Evolutionary conservation across 1,139 yeast species (phyloP).

Genomic region (Sugiyamaella castrensis): DNA sequence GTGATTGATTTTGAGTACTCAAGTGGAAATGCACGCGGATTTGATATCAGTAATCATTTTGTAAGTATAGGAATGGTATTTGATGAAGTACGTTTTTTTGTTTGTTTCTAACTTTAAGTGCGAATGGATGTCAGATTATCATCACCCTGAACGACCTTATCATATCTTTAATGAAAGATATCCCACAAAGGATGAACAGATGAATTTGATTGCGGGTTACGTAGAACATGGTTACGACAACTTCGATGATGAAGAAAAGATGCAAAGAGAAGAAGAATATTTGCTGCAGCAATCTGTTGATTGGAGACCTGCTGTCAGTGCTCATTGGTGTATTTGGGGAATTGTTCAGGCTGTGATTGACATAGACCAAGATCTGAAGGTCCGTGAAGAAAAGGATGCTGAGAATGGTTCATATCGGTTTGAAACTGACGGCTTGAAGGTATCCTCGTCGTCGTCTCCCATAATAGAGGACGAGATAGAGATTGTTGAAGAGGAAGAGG

Average conservation of each 20-base stretch:
- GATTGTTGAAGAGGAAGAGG: conserved; percentile 26
- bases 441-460: conserved; percentile 27
- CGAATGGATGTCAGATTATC: conserved; percentile 97
- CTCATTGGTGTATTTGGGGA: conserved; percentile 92
- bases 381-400: conserved; percentile 28
- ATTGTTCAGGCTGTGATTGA: conserved; percentile 56
- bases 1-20: conserved; percentile 97
- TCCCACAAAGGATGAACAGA: conserved; percentile 66
- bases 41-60: conserved; percentile 79
- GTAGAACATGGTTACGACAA: conserved; percentile 45
- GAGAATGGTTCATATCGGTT: conserved; percentile 33
- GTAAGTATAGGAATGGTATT: conserved; percentile 37
- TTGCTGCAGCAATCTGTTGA: conserved; percentile 61
- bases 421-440: conserved; percentile 22
- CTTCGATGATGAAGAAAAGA: conserved; percentile 36
- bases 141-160: conserved; percentile 60
- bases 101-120: conserved; percentile 33
- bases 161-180: conserved; percentile 53
- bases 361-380: conserved; percentile 23
- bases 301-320: conserved; percentile 81
- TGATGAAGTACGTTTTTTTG: conserved; percentile 1
- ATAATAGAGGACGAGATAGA: conserved; percentile 25
- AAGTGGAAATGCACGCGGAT: conserved; percentile 89
- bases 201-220: conserved; percentile 71
- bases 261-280: conserved; percentile 55